These are phyloP conservation scores for Sesbania bispinosa DNA, from an alignment of 306 rosid genomes.

Conservation along the genomic window DNA sequence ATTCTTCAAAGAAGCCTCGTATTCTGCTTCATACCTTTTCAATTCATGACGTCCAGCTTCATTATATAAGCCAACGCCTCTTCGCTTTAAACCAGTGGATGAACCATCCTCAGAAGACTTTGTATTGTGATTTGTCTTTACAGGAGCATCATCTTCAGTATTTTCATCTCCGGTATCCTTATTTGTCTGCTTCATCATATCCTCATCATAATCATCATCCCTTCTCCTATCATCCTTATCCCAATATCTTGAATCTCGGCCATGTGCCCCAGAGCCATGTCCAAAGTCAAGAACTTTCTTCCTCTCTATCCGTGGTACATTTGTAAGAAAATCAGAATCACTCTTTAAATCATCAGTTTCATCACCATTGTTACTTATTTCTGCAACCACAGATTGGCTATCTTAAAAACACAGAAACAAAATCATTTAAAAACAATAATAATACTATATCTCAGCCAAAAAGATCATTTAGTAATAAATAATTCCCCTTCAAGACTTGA, in stretches of 20 bases:
- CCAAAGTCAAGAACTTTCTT: conserved; percentile 75
- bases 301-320: conserved; percentile 70
- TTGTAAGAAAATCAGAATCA: conserved; percentile 77
- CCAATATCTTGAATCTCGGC: conserved; percentile 95
- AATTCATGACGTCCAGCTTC: conserved; percentile 96
- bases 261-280: conserved; percentile 63
- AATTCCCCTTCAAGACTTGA: not conserved
- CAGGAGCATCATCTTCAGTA: conserved; percentile 27
- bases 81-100: conserved; percentile 34
- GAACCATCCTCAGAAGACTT: conserved; percentile 42
- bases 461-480: not conserved
- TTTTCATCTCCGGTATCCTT: conserved; percentile 30
- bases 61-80: conserved; percentile 73
- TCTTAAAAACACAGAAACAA: conserved; percentile 23
- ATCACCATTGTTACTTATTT: conserved; percentile 34
- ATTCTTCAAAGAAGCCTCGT: conserved; percentile 80
- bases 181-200: conserved; percentile 42
- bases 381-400: conserved; percentile 44
- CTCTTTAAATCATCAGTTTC: conserved; percentile 55
- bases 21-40: conserved; percentile 82
- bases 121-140: conserved; percentile 28
- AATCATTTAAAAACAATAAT: not conserved
- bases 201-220: conserved; percentile 82
- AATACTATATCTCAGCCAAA: not conserved
- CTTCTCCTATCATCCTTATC: conserved; percentile 96